Evolutionary conservation across 2,329 filamentous ascomycete genomes (phyloP).

Genomic region (Diaporthe velutina): DNA sequence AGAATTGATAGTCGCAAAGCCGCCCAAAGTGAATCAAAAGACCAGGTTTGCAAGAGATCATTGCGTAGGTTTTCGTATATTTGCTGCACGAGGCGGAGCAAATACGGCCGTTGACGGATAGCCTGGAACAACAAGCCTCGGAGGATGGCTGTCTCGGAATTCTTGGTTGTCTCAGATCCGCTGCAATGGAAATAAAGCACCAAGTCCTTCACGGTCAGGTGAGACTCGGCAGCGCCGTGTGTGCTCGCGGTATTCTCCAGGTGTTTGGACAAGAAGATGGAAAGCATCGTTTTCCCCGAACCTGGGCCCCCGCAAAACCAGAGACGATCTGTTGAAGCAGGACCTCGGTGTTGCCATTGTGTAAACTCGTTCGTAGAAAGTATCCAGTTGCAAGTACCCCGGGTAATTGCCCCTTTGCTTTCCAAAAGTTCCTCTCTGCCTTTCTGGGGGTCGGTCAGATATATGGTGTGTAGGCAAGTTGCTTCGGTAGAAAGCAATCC

Average conservation of each 20-base stretch:
- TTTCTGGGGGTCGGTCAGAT: neutral
- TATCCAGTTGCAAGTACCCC: neutral
- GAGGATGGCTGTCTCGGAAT: neutral
- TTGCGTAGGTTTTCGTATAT: neutral
- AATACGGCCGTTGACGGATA: neutral
- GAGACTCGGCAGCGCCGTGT: no score
- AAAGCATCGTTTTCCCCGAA: neutral
- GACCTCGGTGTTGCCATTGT: neutral
- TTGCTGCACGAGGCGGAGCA: neutral
- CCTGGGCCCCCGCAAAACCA: slow-evolving; percentile 5
- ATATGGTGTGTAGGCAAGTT: neutral
- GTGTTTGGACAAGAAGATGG: neutral
- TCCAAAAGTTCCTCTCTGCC: neutral
- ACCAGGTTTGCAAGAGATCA: neutral
- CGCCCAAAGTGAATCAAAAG: neutral
- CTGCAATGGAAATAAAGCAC: neutral
- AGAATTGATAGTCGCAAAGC: neutral
- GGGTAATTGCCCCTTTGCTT: neutral
- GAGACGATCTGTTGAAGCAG: neutral
- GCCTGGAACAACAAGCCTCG: neutral
- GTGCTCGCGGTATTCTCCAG: neutral
- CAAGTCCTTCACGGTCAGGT: neutral
- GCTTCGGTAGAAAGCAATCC: no score
- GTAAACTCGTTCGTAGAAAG: neutral
- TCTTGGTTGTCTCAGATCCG: neutral